Percentiles rank a stretch among this genome's conserved stretches.
These are phyloP conservation scores for Closterium sp. DNA, from an alignment of 139 green algal species.

Conservation along the genomic window DNA sequence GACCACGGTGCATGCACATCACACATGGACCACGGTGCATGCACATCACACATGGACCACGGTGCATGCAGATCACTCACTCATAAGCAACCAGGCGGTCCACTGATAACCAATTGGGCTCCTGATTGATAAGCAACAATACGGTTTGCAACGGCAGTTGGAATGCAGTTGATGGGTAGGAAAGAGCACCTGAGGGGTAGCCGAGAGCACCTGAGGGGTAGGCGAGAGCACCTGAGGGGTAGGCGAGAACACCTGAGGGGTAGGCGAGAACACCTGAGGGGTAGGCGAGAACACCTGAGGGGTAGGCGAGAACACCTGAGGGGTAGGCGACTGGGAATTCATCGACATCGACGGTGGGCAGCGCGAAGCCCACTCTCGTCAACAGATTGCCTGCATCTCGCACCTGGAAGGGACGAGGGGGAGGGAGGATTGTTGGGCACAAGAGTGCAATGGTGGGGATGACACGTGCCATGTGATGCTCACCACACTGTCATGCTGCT, in stretches of 20 bases:
- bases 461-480: neutral
- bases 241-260: too few relatives aligned
- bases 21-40: too few relatives aligned
- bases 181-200: neutral
- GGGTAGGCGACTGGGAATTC: slow-evolving; percentile 60
- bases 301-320: neutral
- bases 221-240: too few relatives aligned
- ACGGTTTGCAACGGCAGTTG: too few relatives aligned
- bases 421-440: neutral
- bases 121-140: too few relatives aligned
- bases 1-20: too few relatives aligned
- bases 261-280: too few relatives aligned
- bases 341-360: slow-evolving; percentile 80
- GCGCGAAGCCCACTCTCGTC: slow-evolving; percentile 63
- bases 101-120: too few relatives aligned
- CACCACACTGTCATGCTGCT: neutral
- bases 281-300: too few relatives aligned
- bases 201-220: slow-evolving; percentile 50
- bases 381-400: slow-evolving; percentile 76
- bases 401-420: slow-evolving; percentile 59
- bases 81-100: too few relatives aligned
- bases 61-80: too few relatives aligned
- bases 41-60: too few relatives aligned
- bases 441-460: neutral
- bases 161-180: neutral